Evolutionary conservation across 2,329 filamentous ascomycete species (phyloP).

Genomic region (Cadophora gregata): DNA sequence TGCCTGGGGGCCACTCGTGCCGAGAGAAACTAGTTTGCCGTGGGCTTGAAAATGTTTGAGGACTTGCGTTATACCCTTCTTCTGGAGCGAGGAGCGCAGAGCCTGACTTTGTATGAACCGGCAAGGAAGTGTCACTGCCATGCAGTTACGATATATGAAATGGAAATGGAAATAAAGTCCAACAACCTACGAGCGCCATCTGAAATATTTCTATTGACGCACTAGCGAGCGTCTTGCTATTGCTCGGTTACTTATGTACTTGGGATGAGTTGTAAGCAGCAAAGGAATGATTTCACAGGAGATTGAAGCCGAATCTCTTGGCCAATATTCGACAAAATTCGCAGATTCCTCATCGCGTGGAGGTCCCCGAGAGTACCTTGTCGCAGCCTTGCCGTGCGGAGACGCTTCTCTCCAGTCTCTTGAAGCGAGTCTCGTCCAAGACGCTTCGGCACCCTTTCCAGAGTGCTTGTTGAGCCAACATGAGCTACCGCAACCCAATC

Average conservation of each 20-base stretch:
- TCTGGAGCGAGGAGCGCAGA: not conserved
- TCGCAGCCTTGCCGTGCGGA: not conserved
- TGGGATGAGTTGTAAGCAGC: not conserved
- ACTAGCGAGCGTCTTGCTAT: not conserved
- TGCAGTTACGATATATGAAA: not conserved
- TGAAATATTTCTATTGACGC: not conserved
- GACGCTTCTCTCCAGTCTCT: not conserved
- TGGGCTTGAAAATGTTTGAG: not conserved
- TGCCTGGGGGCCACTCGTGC: not conserved
- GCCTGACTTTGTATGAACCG: not conserved
- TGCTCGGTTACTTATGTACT: not conserved
- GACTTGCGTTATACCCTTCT: conserved; percentile 12
- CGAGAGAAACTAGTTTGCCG: not conserved
- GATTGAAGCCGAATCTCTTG: not conserved
- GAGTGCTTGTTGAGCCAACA: conserved; percentile 3
- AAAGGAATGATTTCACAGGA: not conserved
- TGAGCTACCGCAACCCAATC: not conserved
- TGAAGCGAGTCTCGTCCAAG: not conserved
- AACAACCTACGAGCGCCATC: not conserved
- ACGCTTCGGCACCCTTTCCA: conserved; percentile 3
- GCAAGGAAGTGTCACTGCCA: not conserved
- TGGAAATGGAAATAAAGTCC: conserved; percentile 9
- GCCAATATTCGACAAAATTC: not conserved
- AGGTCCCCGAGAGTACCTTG: not conserved
- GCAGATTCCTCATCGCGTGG: not conserved